phyloP scores from a whole-genome alignment of 179 eudicot species.

The Dionaea muscipula region DNA sequence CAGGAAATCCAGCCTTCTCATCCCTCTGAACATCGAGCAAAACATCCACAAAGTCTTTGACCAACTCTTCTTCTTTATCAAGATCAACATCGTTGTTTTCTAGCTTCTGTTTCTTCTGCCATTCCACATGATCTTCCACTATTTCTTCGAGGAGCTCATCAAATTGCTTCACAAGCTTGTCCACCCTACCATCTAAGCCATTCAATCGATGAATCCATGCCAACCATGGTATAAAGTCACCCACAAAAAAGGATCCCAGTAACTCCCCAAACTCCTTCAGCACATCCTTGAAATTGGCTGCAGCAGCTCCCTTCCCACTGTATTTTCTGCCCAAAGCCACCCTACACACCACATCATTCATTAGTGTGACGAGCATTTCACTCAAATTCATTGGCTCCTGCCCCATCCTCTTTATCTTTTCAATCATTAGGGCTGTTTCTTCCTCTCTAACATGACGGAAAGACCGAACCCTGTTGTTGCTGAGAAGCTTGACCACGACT shows the following conservation, averaged over 20 bases:
- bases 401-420: neutral
- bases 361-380: constrained; percentile 17
- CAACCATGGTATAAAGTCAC: constrained; percentile 30
- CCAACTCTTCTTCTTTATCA: constrained; percentile 3
- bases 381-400: constrained; percentile 15
- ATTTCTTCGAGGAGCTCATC: no score
- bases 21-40: constrained; percentile 18
- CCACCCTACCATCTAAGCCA: constrained; percentile 20
- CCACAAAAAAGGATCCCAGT: constrained; percentile 18
- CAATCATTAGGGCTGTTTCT: constrained; percentile 11
- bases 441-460: constrained; percentile 10
- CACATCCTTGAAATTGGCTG: constrained; percentile 15
- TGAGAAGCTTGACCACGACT: neutral
- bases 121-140: constrained; percentile 19
- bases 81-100: neutral
- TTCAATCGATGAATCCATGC: constrained; percentile 24
- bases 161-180: constrained; percentile 24
- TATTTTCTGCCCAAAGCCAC: constrained; percentile 34
- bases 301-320: constrained; percentile 11
- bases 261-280: constrained; percentile 21
- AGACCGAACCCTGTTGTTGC: constrained; percentile 11
- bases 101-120: no score
- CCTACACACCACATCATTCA: constrained; percentile 31
- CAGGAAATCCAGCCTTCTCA: constrained; percentile 1
- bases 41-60: constrained; percentile 19